Evolutionary conservation across 306 rosid species (phyloP), one percentile per base, ranked within the genome.

Genomic region (Ziziphus jujuba): DNA sequence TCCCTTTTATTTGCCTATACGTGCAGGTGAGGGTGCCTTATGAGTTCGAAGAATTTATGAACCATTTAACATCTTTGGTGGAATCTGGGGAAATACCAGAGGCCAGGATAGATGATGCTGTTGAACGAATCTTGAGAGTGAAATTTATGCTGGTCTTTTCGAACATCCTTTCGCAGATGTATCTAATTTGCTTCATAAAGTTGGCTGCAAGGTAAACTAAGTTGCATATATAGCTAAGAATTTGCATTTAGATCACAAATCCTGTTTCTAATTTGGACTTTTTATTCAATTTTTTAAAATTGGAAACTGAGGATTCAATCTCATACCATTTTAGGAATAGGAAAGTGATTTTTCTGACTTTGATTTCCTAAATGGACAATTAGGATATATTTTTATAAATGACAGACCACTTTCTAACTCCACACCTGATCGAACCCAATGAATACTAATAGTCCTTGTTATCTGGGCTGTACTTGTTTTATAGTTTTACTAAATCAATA

Each of bases 101-200:
- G 50, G 73, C 84, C 28, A 76, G 96, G 83, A 87, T 91, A 52
- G 84, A 91, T 63, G 90, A 91, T 31, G 95, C 88, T n/a, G 91
- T 87, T 71, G 88, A 81, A 63, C 68, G 91, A 63, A 87, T 88
- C 67, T 78, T 88, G 52, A 84, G 96, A 81, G 96, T 91, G 66
- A 91, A 91, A 68, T 85, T 89, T 50, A 83, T 74, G 83, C 96
- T 33, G 88, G 91, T 48, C 73, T 88, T 72, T 89, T 91, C 56
- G 87, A 91, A 78, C 77, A 67, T 72, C 95, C 88, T 69, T 78
- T 83, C 9, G 38, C 82, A 36, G 89, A 88, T 73, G 67, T 82
- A 76, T 87, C 89, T 36, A 28, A 28, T 1, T 71, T 87, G 78
- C 77, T 84, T 7, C 87, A 81, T 54, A 54, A 6, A 25, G 88